Evolutionary conservation across 345 rosid species (phyloP).

Genomic region (Salix arbutifolia): DNA sequence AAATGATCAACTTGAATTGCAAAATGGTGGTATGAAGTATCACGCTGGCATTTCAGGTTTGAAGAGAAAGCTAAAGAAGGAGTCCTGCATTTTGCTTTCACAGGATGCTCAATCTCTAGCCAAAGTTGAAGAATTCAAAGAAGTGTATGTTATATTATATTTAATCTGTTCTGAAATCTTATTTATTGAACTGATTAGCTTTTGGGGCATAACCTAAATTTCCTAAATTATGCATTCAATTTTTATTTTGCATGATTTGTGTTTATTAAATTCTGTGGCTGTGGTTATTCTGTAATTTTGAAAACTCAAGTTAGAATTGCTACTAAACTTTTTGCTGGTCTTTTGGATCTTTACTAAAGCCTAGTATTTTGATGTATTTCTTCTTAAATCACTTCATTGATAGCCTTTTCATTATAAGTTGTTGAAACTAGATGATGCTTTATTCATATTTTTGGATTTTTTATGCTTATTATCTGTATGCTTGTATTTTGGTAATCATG

Average conservation of each 20-base stretch:
- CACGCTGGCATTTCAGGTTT: slow-evolving; percentile 28
- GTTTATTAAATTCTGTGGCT: neutral
- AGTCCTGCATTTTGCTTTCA: slow-evolving; percentile 53
- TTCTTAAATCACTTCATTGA: neutral
- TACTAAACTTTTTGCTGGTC: neutral
- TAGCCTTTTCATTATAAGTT: neutral
- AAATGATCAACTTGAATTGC: slow-evolving; percentile 28
- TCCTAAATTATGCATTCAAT: slow-evolving; percentile 3
- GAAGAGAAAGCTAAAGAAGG: slow-evolving; percentile 44
- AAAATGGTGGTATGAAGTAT: slow-evolving; percentile 28
- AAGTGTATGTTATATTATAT: slow-evolving; percentile 47
- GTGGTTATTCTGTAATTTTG: neutral
- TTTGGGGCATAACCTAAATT: neutral
- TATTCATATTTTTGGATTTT: neutral
- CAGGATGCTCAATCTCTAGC: slow-evolving; percentile 54
- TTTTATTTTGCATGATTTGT: slow-evolving; percentile 4
- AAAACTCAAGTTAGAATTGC: neutral
- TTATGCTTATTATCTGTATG: neutral
- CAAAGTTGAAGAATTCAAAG: slow-evolving; percentile 61
- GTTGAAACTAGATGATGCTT: neutral
- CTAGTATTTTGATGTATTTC: neutral
- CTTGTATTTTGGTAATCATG: neutral
- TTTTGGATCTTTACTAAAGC: neutral
- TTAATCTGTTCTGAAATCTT: neutral
- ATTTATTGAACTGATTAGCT: neutral